These are phyloP conservation scores for Phoenix dactylifera DNA, from an alignment of 176 grass and related monocot species.

Conservation along the genomic window DNA sequence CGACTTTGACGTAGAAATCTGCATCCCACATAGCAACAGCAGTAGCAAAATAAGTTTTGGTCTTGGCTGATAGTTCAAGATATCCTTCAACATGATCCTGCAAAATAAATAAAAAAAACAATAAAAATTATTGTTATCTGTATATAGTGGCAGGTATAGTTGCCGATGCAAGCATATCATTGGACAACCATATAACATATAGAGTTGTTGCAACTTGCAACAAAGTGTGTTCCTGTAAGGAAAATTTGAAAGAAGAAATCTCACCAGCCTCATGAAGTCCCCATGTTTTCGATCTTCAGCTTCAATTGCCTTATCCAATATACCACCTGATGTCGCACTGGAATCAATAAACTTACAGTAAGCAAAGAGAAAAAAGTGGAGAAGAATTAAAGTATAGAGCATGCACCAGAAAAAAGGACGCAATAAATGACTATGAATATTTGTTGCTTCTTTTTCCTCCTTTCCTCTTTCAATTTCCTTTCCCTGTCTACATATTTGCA, in stretches of 20 bases:
- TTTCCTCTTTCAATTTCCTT: too few relatives aligned
- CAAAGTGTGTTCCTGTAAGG: too few relatives aligned
- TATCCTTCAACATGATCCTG: conserved; percentile 13
- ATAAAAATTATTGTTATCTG: too few relatives aligned
- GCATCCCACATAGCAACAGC: conserved; percentile 4
- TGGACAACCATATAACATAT: background rate
- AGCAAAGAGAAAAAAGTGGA: too few relatives aligned
- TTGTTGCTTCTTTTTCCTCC: too few relatives aligned
- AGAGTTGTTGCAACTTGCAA: too few relatives aligned
- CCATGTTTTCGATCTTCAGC: conserved; percentile 5
- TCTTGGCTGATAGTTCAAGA: conserved; percentile 12
- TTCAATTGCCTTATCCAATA: conserved; percentile 10
- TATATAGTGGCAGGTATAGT: background rate
- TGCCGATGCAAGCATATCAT: background rate
- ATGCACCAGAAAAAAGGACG: too few relatives aligned
- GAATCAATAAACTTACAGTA: background rate
- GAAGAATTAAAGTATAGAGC: too few relatives aligned
- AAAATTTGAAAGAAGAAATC: background rate
- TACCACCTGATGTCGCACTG: conserved; percentile 8
- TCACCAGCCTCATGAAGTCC: conserved; percentile 11
- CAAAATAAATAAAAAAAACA: background rate
- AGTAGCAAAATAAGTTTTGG: conserved; percentile 2
- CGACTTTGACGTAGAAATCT: conserved; percentile 8
- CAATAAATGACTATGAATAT: too few relatives aligned
- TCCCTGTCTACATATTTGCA: too few relatives aligned